Evolutionary conservation across 345 rosid species (phyloP), one percentile per base, ranked within the genome.

Genomic region (Acer campestre): DNA sequence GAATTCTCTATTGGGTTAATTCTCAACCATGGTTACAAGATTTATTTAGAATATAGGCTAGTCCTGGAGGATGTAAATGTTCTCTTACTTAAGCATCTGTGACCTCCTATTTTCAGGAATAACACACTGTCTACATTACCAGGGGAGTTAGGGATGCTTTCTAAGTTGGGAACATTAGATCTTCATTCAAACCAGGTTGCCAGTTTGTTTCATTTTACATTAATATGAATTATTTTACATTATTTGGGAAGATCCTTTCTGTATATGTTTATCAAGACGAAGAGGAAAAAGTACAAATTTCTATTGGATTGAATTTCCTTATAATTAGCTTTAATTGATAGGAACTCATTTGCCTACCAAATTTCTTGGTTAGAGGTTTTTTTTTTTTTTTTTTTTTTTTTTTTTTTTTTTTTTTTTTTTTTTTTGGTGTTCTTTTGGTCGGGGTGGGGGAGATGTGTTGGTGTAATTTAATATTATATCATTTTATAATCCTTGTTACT

Each of bases 1-100:
- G 99, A 95, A 88, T 85, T 92, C 71, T 95, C 82, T 83, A 84
- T 93, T 90, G 98, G 99, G 99, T 95, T 70, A 78, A 78, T 79
- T 85, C 85, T 83, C 59, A 72, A 80, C 84, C 68, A 61, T 74
- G 79, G 16, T 61, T 68, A 25, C 49, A 20, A 20, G 14, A 56
- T 40, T 35, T 65, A 38, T 25, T 75, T 56, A 59, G 64, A 29
- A 59, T n/a, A 10, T 16, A 0, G n/a, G n/a, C 3, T 59, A 4
- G 27, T 74, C 31, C 68, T 77, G 29, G 59, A 80, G 67, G 35
- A 49, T 77, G 29, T 77, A 13, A 23, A 68, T 73, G 49, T 79
- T 77, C 40, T 77, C 67, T 42, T 77, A 68, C 62, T 66, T 69
- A 6, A 59, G 22, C 68, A 68, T 75, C 68, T 81, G 38, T 69